A percentile compares a stretch with the other conserved stretches of the same genome.
These are phyloP conservation scores for Typha latifolia DNA, from an alignment of 176 grass and related monocot species.

Conservation along the genomic window DNA sequence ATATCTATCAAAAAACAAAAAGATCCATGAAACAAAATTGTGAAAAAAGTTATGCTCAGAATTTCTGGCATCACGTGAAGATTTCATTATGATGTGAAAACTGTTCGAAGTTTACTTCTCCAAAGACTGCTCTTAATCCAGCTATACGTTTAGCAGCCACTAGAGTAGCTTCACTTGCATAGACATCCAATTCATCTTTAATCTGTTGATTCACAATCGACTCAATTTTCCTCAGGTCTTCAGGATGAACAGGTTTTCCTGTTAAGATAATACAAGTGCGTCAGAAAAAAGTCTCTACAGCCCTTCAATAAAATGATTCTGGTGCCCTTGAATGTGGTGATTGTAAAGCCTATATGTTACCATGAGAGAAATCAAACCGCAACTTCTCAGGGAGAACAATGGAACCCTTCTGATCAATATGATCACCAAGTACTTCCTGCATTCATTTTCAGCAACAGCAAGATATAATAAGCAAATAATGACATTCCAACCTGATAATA, in stretches of 20 bases:
- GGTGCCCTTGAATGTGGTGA: background rate
- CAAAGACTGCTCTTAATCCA: conserved; percentile 82
- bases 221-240: conserved; percentile 93
- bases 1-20: conserved; percentile 38
- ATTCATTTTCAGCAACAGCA: conserved; percentile 5
- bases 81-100: background rate
- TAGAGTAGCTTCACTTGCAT: conserved; percentile 61
- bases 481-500: conserved; percentile 8
- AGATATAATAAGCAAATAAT: background rate
- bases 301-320: background rate
- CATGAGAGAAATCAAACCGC: conserved; percentile 98
- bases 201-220: conserved; percentile 93
- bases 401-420: conserved; percentile 98
- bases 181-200: conserved; percentile 70
- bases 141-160: conserved; percentile 55
- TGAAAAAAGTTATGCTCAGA: background rate
- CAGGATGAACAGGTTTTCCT: conserved; percentile 89
- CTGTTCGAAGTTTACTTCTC: conserved; percentile 41
- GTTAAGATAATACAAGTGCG: conserved; percentile 15
- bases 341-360: conserved; percentile 33
- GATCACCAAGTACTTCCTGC: conserved; percentile 95
- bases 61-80: background rate
- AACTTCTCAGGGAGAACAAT: conserved; percentile 97
- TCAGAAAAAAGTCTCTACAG: background rate
- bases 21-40: background rate